Percentiles rank a stretch among this genome's conserved stretches.
Conservation (phyloP, 73 alveolate species). For the Tetrahymena thermophila region DNA sequence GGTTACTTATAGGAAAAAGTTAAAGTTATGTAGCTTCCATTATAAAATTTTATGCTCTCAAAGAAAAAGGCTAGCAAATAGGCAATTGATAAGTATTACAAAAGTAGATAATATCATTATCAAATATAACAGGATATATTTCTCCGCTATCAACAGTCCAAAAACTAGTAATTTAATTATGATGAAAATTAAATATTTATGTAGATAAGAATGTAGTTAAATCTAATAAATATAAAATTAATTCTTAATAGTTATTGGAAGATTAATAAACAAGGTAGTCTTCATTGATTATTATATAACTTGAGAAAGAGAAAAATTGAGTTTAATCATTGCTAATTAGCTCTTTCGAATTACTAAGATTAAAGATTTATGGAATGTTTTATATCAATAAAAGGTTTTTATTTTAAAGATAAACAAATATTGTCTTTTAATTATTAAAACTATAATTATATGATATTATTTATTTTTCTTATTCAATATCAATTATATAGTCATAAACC, state of each 20-base stretch:
- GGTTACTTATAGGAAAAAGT: background rate
- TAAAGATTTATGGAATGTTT: background rate
- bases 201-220: background rate
- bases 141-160: background rate
- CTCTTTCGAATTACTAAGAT: too few species aligned
- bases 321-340: background rate
- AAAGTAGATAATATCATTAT: background rate
- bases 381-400: background rate
- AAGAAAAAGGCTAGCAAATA: background rate
- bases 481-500: background rate
- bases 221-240: background rate
- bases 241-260: background rate
- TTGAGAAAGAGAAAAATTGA: too few species aligned
- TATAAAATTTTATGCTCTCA: too few species aligned
- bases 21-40: background rate
- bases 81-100: background rate
- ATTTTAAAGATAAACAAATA: too few species aligned
- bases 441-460: background rate
- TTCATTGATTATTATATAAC: background rate
- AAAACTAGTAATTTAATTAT: background rate
- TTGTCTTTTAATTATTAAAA: too few species aligned
- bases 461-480: too few species aligned
- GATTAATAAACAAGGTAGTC: background rate
- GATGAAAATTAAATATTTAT: too few species aligned
- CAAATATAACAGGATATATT: background rate